Base-by-base conservation (phyloP, 495 filamentous ascomycete genomes). In the Geopyxis carbonaria region DNA sequence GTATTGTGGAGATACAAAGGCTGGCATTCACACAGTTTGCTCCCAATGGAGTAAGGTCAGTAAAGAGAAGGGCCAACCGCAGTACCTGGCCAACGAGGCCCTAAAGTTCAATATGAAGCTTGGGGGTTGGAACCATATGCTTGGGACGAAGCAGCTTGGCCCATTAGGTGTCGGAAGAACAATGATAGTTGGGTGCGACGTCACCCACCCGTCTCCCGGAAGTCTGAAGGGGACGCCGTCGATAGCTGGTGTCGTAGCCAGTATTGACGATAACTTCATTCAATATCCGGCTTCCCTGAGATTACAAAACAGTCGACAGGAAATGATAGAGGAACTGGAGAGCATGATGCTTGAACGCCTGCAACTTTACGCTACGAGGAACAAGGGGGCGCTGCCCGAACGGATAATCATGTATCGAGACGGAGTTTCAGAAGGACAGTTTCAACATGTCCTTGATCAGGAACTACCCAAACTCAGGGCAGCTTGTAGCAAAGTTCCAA, bases 371-470 rank as follows among this genome's bases (percentile, higher is more conserved):
- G 57, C 62, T 9, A 46, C 51, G 0, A 65, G 77, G 45, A 68
- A 69, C 31, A 51, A 56, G 8, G 40, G 39, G 11, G 48, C 52
- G 1, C 58, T 74, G 0, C 87, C 87, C 0, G 61, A 72, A 22
- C 78, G 78, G 40, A 78, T 95, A 40, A 55, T 95, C 42, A 68
- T 93, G 22, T 94, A 85, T 61, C 77, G 87, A 24, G 87, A 94
- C 57, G 87, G 87, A 22, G 82, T 95, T 2, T 84, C 78, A 0
- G 87, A 95, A 50, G 45, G 51, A 2, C 52, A 56, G 30, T 56
- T 51, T 24, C 44, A 48, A 2, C 40, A 43, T 15, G 41, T 56
- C 10, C 31, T 56, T 11, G 40, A 45, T 15, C 15, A 43, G 0
- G 53, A 56, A 30, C 62, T 80, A 0, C 66, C 69, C 0, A 56